phyloP scores from a whole-genome alignment of 371 early-diverging fungal genomes.

The Syncephalastrum contaminatum region DNA sequence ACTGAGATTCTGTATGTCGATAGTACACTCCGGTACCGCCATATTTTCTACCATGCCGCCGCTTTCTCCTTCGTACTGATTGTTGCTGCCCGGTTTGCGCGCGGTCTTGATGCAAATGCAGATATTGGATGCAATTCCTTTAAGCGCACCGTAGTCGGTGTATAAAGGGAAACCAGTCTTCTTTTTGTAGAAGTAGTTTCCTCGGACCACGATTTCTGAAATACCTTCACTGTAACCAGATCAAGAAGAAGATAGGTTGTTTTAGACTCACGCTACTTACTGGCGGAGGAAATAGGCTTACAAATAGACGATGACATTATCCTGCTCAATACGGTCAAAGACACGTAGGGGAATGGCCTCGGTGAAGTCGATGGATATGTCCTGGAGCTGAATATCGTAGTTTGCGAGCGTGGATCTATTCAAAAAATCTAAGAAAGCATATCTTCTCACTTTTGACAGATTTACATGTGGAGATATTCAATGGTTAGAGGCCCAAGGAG shows the following conservation, averaged over 20 bases:
- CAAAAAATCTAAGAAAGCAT: no score
- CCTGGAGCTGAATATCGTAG: conserved; percentile 4
- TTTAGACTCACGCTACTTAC: not conserved
- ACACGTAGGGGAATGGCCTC: conserved; percentile 1
- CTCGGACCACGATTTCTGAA: not conserved
- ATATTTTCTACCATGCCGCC: no score
- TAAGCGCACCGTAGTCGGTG: conserved; percentile 5
- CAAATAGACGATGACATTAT: not conserved
- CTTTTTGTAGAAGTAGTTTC: conserved; percentile 8
- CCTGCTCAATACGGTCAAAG: not conserved
- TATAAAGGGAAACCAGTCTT: conserved; percentile 7
- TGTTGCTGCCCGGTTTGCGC: no score
- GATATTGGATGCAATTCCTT: not conserved
- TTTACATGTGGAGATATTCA: conserved; percentile 1
- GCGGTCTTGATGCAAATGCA: no score
- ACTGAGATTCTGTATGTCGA: no score
- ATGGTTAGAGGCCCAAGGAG: conserved; percentile 7
- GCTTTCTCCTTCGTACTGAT: no score
- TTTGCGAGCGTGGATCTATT: no score
- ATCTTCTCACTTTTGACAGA: no score
- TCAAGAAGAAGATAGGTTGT: not conserved
- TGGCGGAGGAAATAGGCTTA: not conserved
- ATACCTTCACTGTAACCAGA: not conserved
- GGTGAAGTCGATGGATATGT: not conserved
- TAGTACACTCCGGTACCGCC: no score